Conservation (phyloP, 169 alveolate genomes). For the Cryptosporidium sp. region DNA sequence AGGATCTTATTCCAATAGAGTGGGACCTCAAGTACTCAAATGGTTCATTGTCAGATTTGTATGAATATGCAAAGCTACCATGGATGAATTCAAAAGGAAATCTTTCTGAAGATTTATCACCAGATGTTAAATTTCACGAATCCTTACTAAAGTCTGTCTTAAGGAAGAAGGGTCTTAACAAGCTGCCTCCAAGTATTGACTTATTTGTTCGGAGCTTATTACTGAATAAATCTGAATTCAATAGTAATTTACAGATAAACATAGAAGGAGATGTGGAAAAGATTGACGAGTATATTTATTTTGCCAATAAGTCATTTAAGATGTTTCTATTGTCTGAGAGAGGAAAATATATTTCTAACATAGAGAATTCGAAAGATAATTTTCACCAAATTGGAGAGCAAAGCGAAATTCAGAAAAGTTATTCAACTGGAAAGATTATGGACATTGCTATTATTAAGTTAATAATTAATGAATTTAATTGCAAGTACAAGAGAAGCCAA, state of each 20-base stretch:
- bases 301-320: slow-evolving; percentile 36
- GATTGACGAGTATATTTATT: slow-evolving; percentile 31
- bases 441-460: slow-evolving; percentile 49
- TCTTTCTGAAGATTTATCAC: slow-evolving; percentile 58
- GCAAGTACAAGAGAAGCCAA: neutral
- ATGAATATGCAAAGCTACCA: slow-evolving; percentile 62
- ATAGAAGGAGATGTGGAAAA: slow-evolving; percentile 11
- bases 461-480: slow-evolving; percentile 40
- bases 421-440: slow-evolving; percentile 53
- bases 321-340: slow-evolving; percentile 44
- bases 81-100: slow-evolving; percentile 52
- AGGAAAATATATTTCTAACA: neutral
- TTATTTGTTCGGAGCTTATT: slow-evolving; percentile 27
- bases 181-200: slow-evolving; percentile 13
- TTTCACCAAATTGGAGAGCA: neutral
- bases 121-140: slow-evolving; percentile 48
- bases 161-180: slow-evolving; percentile 2
- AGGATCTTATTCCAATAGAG: slow-evolving; percentile 36
- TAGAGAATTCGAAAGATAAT: neutral
- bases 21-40: neutral
- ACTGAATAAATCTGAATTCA: neutral
- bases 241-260: slow-evolving; percentile 1
- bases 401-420: neutral
- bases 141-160: slow-evolving; percentile 34
- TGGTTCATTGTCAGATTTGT: neutral